Percentiles rank a stretch among this genome's conserved stretches.
phyloP scores from a whole-genome alignment of 2,329 filamentous ascomycete genomes.

The Macroventuria anomochaeta region DNA sequence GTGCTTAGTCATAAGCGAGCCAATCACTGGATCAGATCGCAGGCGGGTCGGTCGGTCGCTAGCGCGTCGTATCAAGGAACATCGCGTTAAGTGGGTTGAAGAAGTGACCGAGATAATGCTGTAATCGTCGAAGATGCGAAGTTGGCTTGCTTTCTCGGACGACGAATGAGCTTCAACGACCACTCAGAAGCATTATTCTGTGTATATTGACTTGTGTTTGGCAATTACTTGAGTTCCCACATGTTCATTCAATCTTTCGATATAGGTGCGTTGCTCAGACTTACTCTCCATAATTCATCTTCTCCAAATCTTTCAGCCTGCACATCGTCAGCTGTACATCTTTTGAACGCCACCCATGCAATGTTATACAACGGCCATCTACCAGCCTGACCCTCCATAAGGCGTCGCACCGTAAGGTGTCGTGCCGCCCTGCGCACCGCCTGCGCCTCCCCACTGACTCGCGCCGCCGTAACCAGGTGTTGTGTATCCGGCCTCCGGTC shows the following conservation, averaged over 20 bases:
- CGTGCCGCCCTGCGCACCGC: conserved; percentile 46
- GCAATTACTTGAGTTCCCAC: too few relatives aligned
- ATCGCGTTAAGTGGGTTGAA: not conserved
- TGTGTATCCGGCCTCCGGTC: conserved; percentile 68
- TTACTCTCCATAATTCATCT: not conserved
- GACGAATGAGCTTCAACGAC: too few relatives aligned
- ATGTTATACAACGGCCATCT: conserved; percentile 25
- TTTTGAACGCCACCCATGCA: conserved; percentile 40
- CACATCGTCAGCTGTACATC: not conserved
- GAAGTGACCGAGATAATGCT: not conserved
- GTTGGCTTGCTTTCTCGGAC: too few relatives aligned
- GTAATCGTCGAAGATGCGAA: too few relatives aligned
- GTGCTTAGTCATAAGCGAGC: conserved; percentile 17
- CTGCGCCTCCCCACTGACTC: conserved; percentile 68
- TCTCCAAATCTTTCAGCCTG: not conserved
- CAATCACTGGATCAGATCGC: too few relatives aligned
- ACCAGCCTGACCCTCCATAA: conserved; percentile 55
- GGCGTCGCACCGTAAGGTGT: conserved; percentile 68
- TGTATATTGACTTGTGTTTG: too few relatives aligned
- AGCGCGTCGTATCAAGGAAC: conserved; percentile 5
- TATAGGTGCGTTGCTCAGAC: not conserved
- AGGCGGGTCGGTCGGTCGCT: not conserved
- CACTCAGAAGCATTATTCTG: too few relatives aligned
- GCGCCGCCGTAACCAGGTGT: conserved; percentile 65
- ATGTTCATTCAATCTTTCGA: not conserved